phyloP scores from a whole-genome alignment of 139 green algal species.

The Bryopsis sp. region DNA sequence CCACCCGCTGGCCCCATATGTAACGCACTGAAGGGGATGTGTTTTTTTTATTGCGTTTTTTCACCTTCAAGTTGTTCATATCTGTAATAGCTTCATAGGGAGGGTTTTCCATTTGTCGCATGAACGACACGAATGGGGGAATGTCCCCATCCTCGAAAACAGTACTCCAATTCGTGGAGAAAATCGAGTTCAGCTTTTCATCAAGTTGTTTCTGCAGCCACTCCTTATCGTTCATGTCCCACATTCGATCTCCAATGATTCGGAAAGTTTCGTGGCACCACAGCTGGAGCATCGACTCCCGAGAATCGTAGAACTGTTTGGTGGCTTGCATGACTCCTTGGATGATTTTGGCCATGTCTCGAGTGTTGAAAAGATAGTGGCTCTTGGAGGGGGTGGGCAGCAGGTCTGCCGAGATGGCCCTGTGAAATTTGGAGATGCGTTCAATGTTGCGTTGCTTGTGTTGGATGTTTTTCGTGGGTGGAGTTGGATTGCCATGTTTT shows the following conservation, averaged over 20 bases:
- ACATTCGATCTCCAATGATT: slow-evolving; percentile 74
- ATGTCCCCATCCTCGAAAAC: slow-evolving; percentile 52
- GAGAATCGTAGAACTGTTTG: slow-evolving; percentile 68
- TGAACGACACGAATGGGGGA: slow-evolving; percentile 72
- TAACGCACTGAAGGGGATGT: no score
- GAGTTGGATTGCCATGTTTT: slow-evolving; percentile 8
- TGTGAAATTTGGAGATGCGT: slow-evolving; percentile 19
- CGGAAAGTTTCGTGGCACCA: slow-evolving; percentile 73
- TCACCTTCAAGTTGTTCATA: slow-evolving; percentile 40
- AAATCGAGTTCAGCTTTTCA: slow-evolving; percentile 42
- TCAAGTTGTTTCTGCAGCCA: slow-evolving; percentile 65
- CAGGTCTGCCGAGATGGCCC: slow-evolving; percentile 47
- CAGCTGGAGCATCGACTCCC: slow-evolving; percentile 70
- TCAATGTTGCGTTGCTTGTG: not conserved
- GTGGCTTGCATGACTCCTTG: slow-evolving; percentile 61
- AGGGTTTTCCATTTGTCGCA: slow-evolving; percentile 57
- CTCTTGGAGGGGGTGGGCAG: slow-evolving; percentile 72
- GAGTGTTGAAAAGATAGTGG: slow-evolving; percentile 82
- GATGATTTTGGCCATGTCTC: slow-evolving; percentile 71
- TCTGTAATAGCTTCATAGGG: slow-evolving; percentile 70
- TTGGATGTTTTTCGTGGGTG: slow-evolving; percentile 8
- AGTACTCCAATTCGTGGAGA: slow-evolving; percentile 38
- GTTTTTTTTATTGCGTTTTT: no score
- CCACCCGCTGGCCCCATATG: no score
- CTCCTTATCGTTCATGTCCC: slow-evolving; percentile 34